Conservation (phyloP, 2,329 filamentous ascomycete genomes). For the Purpureocillium lavendulum region DNA sequence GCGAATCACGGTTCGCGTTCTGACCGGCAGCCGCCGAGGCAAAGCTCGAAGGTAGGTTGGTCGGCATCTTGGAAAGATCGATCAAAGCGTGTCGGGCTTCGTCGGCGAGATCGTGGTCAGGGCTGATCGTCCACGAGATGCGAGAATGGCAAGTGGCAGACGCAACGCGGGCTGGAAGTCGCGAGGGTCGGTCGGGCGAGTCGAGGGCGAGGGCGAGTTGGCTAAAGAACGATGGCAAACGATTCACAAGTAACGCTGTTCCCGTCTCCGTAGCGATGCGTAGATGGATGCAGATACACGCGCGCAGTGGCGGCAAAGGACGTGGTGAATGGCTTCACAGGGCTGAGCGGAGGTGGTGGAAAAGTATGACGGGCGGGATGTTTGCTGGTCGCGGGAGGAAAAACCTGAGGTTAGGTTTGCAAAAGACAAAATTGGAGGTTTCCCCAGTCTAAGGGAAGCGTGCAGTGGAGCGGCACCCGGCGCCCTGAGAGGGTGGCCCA, state of each 20-base stretch:
- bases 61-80: conserved; percentile 46
- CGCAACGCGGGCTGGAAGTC: not conserved
- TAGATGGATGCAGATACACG: conserved; percentile 6
- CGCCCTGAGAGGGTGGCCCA: not conserved
- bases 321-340: conserved; percentile 4
- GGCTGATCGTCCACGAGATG: conserved; percentile 1
- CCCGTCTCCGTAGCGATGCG: not conserved
- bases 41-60: conserved; percentile 74
- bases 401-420: conserved; percentile 25
- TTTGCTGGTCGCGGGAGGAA: conserved; percentile 13
- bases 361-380: conserved; percentile 8
- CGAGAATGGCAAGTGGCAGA: not conserved
- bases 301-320: conserved; percentile 5
- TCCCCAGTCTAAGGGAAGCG: conserved; percentile 7
- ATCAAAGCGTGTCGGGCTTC: conserved; percentile 1
- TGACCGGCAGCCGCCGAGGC: conserved; percentile 76
- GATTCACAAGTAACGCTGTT: conserved; percentile 2
- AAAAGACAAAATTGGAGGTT: conserved; percentile 22
- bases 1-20: conserved; percentile 51
- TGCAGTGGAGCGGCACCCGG: not conserved
- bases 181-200: not conserved
- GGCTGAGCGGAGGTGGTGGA: conserved; percentile 6
- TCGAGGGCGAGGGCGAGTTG: not conserved
- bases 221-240: not conserved
- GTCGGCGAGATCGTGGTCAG: not conserved